A percentile compares a stretch with the other conserved stretches of the same genome.
Evolutionary conservation across 257 asterid species (phyloP).

Genomic region (Craterostigma plantagineum): DNA sequence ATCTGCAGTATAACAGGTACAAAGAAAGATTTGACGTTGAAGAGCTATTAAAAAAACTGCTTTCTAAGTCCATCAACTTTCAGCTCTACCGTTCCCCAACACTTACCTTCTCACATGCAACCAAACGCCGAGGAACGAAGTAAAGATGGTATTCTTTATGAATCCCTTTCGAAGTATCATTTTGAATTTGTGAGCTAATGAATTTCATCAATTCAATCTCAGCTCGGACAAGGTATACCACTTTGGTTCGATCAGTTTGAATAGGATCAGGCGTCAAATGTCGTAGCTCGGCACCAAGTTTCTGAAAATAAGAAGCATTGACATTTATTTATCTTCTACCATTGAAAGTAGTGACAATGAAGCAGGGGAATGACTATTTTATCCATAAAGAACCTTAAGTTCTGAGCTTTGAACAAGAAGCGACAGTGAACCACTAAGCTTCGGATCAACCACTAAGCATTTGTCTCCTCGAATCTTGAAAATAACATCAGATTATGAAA

Average conservation of each 20-base stretch:
- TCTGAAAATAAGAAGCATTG: constrained; percentile 29
- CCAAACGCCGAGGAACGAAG: constrained; percentile 92
- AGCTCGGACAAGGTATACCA: constrained; percentile 76
- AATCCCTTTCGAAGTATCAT: constrained; percentile 68
- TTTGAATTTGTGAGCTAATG: constrained; percentile 64
- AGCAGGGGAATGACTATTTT: background rate
- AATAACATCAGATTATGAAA: constrained; percentile 2
- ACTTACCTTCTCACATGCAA: constrained; percentile 84
- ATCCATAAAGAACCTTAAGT: constrained; percentile 67
- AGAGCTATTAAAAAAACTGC: too few relatives aligned
- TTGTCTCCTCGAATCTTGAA: constrained; percentile 79
- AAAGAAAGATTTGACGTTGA: background rate
- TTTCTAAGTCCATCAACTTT: too few relatives aligned
- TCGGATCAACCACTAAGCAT: constrained; percentile 85
- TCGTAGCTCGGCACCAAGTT: constrained; percentile 77
- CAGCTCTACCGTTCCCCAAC: background rate
- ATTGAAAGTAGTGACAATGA: too few relatives aligned
- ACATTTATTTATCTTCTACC: background rate
- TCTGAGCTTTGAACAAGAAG: constrained; percentile 68
- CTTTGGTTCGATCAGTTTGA: constrained; percentile 66
- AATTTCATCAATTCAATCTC: constrained; percentile 60
- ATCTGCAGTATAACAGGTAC: constrained; percentile 24
- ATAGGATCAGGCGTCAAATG: constrained; percentile 74
- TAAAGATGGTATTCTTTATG: constrained; percentile 76
- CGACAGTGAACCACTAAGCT: constrained; percentile 87